phyloP scores from a whole-genome alignment of 169 alveolate genomes.

The Amoebophrya sp. region DNA sequence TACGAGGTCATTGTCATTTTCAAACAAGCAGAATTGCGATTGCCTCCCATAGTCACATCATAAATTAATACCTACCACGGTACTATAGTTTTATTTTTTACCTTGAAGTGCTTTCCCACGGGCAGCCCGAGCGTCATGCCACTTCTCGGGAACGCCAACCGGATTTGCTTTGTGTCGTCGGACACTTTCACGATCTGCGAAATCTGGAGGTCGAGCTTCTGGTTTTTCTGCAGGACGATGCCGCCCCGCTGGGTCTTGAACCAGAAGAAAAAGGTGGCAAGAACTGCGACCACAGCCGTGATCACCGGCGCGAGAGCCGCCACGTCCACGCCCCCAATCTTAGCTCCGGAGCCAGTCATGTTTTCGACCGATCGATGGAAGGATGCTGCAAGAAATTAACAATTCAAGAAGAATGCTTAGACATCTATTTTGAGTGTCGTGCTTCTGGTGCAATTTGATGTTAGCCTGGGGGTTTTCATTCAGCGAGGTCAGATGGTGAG shows the following conservation, averaged over 20 bases:
- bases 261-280: neutral
- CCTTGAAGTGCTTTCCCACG: neutral
- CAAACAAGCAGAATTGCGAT: neutral
- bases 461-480: too few species aligned
- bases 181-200: neutral
- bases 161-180: neutral
- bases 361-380: too few species aligned
- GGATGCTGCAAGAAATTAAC: too few species aligned
- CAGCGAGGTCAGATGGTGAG: neutral
- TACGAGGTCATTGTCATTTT: neutral
- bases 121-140: neutral
- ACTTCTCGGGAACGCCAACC: neutral
- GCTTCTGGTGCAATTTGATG: too few species aligned
- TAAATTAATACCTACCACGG: neutral
- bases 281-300: neutral
- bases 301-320: neutral
- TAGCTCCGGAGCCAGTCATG: too few species aligned
- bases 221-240: neutral
- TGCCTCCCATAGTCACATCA: neutral
- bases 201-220: neutral
- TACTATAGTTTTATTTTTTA: neutral
- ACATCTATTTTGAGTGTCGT: too few species aligned
- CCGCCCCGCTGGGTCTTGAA: neutral
- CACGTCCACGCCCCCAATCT: too few species aligned
- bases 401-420: too few species aligned